These are phyloP conservation scores for Jacaranda copaia DNA, from an alignment of 257 asterid species.

Conservation along the genomic window DNA sequence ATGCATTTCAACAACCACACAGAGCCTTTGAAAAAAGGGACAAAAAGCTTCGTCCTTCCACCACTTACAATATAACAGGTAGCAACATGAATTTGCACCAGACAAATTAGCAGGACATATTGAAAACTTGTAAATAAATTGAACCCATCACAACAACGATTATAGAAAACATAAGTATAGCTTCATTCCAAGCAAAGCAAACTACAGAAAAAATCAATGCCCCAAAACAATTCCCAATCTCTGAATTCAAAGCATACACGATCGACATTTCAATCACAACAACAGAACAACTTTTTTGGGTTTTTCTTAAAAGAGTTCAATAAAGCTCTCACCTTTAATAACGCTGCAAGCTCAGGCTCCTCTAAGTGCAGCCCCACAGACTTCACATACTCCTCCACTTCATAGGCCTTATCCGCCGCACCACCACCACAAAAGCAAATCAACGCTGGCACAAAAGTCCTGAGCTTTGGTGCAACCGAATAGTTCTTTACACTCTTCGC, in stretches of 20 bases:
- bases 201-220: background rate
- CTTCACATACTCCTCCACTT: constrained; percentile 72
- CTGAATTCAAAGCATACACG: background rate
- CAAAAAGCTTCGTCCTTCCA: background rate
- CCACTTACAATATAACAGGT: background rate
- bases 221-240: constrained; percentile 14
- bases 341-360: constrained; percentile 80
- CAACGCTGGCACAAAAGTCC: constrained; percentile 84
- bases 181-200: constrained; percentile 1
- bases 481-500: constrained; percentile 65
- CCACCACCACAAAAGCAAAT: constrained; percentile 65
- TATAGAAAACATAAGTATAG: background rate
- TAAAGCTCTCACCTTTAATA: constrained; percentile 65
- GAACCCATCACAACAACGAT: background rate
- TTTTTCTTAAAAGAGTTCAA: background rate
- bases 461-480: constrained; percentile 62
- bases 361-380: constrained; percentile 73
- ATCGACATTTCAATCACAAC: constrained; percentile 1
- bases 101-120: background rate
- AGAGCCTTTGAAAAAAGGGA: background rate
- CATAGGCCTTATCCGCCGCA: constrained; percentile 73
- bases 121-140: background rate
- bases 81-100: constrained; percentile 1
- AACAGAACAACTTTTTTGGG: background rate
- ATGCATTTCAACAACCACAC: background rate